phyloP scores from a whole-genome alignment of 2,329 filamentous ascomycete species.

The Aspergillus uvarum region DNA sequence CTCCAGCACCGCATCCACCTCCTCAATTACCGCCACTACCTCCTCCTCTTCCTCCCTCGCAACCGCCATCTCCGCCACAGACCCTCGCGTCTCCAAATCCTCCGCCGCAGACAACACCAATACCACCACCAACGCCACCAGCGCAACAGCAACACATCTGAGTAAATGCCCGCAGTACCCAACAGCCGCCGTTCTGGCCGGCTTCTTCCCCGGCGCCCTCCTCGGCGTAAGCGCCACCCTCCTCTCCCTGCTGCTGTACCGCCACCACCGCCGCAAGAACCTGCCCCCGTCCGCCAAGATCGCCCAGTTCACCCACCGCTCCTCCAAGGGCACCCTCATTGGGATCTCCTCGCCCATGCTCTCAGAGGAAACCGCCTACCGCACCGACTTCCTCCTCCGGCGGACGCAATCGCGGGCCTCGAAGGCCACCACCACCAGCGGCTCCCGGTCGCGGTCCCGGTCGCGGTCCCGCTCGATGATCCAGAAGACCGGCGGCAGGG shows the following conservation, averaged over 20 bases:
- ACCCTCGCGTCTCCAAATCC: conserved; percentile 13
- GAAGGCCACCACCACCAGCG: background rate
- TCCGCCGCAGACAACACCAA: conserved; percentile 4
- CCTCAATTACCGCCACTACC: conserved; percentile 23
- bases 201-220: conserved; percentile 52
- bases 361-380: conserved; percentile 41
- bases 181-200: conserved; percentile 42
- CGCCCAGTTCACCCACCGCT: conserved; percentile 31
- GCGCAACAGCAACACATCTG: conserved; percentile 9
- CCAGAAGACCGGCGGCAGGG: conserved; percentile 36
- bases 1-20: background rate
- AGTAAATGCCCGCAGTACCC: conserved; percentile 41
- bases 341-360: conserved; percentile 48
- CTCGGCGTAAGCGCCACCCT: conserved; percentile 42
- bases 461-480: conserved; percentile 26
- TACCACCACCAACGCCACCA: background rate
- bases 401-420: conserved; percentile 17
- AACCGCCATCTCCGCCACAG: conserved; percentile 1
- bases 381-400: conserved; percentile 46
- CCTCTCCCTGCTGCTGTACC: conserved; percentile 47
- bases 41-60: conserved; percentile 1
- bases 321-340: conserved; percentile 33
- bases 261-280: conserved; percentile 27
- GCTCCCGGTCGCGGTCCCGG: conserved; percentile 28
- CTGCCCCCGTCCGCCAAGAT: conserved; percentile 21